Evolutionary conservation across 176 grass and related monocot genomes (phyloP).

Genomic region (Lolium perenne): DNA sequence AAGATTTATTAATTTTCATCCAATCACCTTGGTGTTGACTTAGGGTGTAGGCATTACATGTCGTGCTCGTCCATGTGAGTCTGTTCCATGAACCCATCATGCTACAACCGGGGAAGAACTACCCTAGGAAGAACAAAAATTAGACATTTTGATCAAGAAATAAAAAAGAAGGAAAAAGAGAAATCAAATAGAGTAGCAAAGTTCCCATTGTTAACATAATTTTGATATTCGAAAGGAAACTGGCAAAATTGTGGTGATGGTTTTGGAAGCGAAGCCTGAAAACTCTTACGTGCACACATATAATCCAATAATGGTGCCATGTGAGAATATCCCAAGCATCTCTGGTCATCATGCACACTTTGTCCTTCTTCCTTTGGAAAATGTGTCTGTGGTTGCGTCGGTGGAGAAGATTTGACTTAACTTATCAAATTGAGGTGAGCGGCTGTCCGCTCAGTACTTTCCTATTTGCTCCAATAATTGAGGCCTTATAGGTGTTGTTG

Average conservation of each 20-base stretch:
- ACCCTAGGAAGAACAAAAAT: neutral
- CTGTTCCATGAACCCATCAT: neutral
- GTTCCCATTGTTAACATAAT: neutral
- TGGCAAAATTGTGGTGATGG: neutral
- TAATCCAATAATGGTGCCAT: neutral
- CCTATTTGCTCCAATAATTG: constrained; percentile 22
- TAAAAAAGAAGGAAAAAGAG: neutral
- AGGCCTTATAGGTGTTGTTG: neutral
- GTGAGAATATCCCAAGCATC: constrained; percentile 46
- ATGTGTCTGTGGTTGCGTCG: neutral
- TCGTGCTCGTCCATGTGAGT: neutral
- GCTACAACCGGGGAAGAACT: neutral
- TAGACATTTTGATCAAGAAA: neutral
- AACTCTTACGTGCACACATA: neutral
- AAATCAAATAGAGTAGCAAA: neutral
- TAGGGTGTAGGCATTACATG: neutral
- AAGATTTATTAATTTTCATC: too few species aligned
- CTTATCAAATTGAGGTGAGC: neutral
- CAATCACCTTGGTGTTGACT: neutral
- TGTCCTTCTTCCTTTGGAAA: neutral
- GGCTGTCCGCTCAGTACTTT: neutral
- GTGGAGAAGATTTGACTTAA: neutral
- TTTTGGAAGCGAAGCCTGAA: neutral
- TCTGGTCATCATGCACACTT: neutral
- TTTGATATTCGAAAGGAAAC: neutral